Evolutionary conservation across 495 filamentous ascomycete genomes (phyloP).

Genomic region (Penicillium robsamsonii): DNA sequence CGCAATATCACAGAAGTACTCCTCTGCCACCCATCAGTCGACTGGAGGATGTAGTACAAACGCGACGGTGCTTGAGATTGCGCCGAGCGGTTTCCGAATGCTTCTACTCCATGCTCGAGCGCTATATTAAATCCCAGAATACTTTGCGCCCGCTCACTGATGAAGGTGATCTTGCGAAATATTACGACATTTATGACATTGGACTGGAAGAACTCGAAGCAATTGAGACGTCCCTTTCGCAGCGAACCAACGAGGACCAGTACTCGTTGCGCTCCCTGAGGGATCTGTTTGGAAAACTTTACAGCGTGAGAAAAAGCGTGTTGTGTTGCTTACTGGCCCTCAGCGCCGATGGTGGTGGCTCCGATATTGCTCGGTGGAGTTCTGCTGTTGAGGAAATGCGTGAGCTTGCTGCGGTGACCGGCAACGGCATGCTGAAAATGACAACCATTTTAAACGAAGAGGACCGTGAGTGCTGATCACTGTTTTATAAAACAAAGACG

Average conservation of each 20-base stretch:
- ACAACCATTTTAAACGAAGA: slow-evolving; percentile 73
- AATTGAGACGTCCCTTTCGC: slow-evolving; percentile 57
- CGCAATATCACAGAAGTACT: slow-evolving; percentile 57
- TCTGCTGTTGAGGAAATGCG: slow-evolving; percentile 74
- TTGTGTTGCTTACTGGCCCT: slow-evolving; percentile 84
- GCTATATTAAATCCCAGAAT: slow-evolving; percentile 64
- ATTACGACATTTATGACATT: slow-evolving; percentile 89
- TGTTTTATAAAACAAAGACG: slow-evolving; percentile 11
- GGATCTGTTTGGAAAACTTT: slow-evolving; percentile 72
- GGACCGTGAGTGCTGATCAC: slow-evolving; percentile 59
- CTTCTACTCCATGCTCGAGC: slow-evolving; percentile 65
- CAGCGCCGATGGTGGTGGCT: slow-evolving; percentile 77
- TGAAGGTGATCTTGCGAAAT: slow-evolving; percentile 79
- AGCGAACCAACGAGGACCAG: slow-evolving; percentile 64
- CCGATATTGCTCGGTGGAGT: slow-evolving; percentile 78
- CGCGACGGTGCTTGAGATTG: slow-evolving; percentile 72
- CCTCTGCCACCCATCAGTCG: slow-evolving; percentile 82
- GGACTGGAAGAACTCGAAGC: slow-evolving; percentile 72
- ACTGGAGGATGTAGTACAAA: slow-evolving; percentile 74
- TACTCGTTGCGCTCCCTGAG: slow-evolving; percentile 81
- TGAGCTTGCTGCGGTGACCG: slow-evolving; percentile 56
- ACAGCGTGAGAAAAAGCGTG: slow-evolving; percentile 76
- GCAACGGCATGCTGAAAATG: slow-evolving; percentile 54
- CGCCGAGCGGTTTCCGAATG: slow-evolving; percentile 69
- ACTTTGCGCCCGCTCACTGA: slow-evolving; percentile 70